Conservation (phyloP, 2,329 filamentous ascomycete species). For the Talaromyces sp. region DNA sequence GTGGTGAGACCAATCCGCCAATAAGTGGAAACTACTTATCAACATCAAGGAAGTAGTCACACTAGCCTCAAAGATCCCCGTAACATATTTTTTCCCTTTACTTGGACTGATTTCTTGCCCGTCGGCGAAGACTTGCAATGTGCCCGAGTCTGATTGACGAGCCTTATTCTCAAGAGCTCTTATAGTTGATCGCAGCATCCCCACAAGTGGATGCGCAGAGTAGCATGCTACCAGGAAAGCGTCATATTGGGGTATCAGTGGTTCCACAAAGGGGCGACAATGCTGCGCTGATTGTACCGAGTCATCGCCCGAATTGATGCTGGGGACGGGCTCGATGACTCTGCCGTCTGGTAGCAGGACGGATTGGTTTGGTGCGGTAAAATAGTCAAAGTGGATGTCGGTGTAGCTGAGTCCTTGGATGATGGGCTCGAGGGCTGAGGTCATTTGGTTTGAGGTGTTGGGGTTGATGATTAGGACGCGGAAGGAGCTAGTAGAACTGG, state of each 20-base stretch:
- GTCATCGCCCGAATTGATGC: conserved; percentile 74
- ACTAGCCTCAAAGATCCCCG: conserved; percentile 85
- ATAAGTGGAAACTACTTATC: conserved; percentile 42
- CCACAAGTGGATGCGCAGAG: conserved; percentile 75
- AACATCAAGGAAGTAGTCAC: conserved; percentile 62
- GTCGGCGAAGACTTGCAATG: background rate
- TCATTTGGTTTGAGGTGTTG: conserved; percentile 46
- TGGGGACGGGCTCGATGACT: conserved; percentile 55
- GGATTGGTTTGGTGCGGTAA: conserved; percentile 35
- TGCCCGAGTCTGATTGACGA: background rate
- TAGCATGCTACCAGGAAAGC: conserved; percentile 87
- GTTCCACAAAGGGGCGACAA: conserved; percentile 56
- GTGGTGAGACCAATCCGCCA: conserved; percentile 23
- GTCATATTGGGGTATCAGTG: conserved; percentile 51
- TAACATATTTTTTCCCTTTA: conserved; percentile 54
- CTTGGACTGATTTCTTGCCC: conserved; percentile 1
- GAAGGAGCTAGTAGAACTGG: conserved; percentile 19
- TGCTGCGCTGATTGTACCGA: conserved; percentile 61
- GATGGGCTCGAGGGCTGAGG: conserved; percentile 41
- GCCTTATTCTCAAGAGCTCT: conserved; percentile 19
- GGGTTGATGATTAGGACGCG: conserved; percentile 45
- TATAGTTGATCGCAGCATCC: conserved; percentile 51
- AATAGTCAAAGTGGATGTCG: conserved; percentile 39
- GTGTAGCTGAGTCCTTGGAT: conserved; percentile 34
- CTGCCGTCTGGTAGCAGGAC: conserved; percentile 31